Percentiles rank a stretch among this genome's conserved stretches.
phyloP scores from a whole-genome alignment of 2,329 filamentous ascomycete species.

The Ophiostoma populinum region DNA sequence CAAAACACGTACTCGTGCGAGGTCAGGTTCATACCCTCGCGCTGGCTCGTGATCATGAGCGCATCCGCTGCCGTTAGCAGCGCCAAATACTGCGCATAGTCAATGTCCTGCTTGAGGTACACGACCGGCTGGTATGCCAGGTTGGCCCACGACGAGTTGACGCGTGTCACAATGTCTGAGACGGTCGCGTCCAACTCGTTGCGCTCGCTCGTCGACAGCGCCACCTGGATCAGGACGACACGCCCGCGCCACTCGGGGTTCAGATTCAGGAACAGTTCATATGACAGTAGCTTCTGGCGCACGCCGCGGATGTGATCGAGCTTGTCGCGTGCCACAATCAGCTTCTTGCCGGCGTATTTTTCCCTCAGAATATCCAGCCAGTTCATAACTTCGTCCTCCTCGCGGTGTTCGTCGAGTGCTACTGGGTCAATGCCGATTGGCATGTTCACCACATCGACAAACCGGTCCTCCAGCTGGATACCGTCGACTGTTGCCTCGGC shows the following conservation, averaged over 20 bases:
- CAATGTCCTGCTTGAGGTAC: conserved; percentile 88
- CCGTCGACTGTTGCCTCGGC: conserved; percentile 81
- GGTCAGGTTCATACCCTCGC: conserved; percentile 94
- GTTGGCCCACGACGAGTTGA: conserved; percentile 83
- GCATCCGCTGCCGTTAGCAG: conserved; percentile 78
- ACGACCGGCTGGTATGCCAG: conserved; percentile 84
- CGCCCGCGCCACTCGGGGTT: conserved; percentile 80
- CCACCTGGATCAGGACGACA: conserved; percentile 85
- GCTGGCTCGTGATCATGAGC: conserved; percentile 85
- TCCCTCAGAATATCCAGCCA: conserved; percentile 72
- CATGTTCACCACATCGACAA: conserved; percentile 71
- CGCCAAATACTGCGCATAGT: conserved; percentile 84
- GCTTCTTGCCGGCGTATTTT: conserved; percentile 69
- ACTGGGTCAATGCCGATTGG: conserved; percentile 85
- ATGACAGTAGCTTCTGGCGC: conserved; percentile 80
- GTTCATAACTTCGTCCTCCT: conserved; percentile 52
- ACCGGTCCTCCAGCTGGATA: conserved; percentile 78
- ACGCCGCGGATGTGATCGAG: conserved; percentile 85
- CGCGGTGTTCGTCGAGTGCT: conserved; percentile 52
- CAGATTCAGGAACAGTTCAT: conserved; percentile 85
- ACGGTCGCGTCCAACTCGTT: conserved; percentile 74
- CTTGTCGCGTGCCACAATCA: conserved; percentile 89
- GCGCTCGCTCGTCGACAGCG: conserved; percentile 77
- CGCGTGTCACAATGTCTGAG: conserved; percentile 83
- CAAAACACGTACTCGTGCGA: conserved; percentile 89